A percentile compares a stretch with the other conserved stretches of the same genome.
Evolutionary conservation across 345 rosid species (phyloP).

Genomic region (Dimocarpus longan): DNA sequence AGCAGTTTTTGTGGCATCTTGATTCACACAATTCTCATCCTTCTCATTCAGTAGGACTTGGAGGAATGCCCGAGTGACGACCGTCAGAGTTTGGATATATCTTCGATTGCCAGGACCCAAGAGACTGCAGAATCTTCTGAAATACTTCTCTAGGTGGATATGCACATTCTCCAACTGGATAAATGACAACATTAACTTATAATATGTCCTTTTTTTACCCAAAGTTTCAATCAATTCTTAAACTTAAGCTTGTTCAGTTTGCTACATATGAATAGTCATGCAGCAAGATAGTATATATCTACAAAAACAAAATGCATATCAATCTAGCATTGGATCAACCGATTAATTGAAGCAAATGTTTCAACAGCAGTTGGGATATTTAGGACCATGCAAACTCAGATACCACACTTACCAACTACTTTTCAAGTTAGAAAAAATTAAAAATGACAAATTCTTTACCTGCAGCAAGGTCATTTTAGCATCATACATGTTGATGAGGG

Average conservation of each 20-base stretch:
- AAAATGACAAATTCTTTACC: conserved; percentile 41
- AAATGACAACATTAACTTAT: conserved; percentile 11
- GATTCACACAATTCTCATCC: conserved; percentile 30
- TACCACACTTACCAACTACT: conserved; percentile 1
- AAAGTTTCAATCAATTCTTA: conserved; percentile 12
- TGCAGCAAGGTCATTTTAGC: conserved; percentile 68
- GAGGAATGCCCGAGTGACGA: conserved; percentile 67
- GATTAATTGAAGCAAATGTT: not conserved
- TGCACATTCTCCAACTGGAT: conserved; percentile 75
- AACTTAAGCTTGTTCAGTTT: not conserved
- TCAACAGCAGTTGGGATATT: not conserved
- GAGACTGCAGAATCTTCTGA: conserved; percentile 63
- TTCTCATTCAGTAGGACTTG: conserved; percentile 47
- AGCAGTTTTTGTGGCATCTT: conserved; percentile 37
- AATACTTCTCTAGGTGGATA: conserved; percentile 61
- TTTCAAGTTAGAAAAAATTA: not conserved
- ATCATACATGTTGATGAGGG: conserved; percentile 86
- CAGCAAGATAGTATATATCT: not conserved
- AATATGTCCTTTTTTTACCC: not conserved
- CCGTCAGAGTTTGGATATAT: conserved; percentile 83
- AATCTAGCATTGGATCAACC: not conserved
- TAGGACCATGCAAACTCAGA: not conserved
- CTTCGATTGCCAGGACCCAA: conserved; percentile 94
- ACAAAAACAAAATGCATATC: not conserved
- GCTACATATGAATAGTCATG: not conserved